Percentiles rank a stretch among this genome's conserved stretches.
phyloP scores from a whole-genome alignment of 2,329 filamentous ascomycete species.

The Pyrenochaeta sp. region DNA sequence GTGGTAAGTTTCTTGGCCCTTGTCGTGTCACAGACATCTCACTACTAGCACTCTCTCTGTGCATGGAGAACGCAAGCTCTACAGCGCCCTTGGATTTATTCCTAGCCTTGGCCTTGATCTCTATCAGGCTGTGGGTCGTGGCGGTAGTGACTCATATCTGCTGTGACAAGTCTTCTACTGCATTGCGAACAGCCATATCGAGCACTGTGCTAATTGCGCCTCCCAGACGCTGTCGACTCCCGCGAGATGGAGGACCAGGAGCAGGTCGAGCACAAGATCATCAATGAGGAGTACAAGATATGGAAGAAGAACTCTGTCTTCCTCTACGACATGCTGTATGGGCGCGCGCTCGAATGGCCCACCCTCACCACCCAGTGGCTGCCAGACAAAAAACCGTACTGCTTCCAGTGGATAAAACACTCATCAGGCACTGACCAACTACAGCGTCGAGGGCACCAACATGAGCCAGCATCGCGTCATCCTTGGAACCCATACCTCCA shows the following conservation, averaged over 20 bases:
- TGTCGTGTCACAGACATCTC: background rate
- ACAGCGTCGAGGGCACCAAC: slow-evolving; percentile 74
- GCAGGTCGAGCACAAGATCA: slow-evolving; percentile 81
- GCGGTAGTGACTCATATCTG: no score
- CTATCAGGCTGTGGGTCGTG: no score
- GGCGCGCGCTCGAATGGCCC: slow-evolving; percentile 94
- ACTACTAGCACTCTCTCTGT: background rate
- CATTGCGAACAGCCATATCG: no score
- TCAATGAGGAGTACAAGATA: slow-evolving; percentile 99
- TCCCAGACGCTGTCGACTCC: slow-evolving; percentile 52
- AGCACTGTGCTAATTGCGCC: slow-evolving; percentile 4
- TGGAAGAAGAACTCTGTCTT: slow-evolving; percentile 99
- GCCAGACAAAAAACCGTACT: slow-evolving; percentile 69
- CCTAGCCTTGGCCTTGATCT: no score
- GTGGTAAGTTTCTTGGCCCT: slow-evolving; percentile 33
- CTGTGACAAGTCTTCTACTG: no score
- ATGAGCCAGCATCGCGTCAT: slow-evolving; percentile 88
- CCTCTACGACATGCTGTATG: slow-evolving; percentile 96
- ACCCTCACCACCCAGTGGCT: slow-evolving; percentile 98
- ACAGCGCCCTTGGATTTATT: no score
- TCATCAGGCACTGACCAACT: slow-evolving; percentile 48
- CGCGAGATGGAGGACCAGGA: slow-evolving; percentile 72
- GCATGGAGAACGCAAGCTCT: no score
- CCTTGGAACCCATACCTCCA: slow-evolving; percentile 93
- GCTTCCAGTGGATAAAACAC: background rate